Evolutionary conservation across 1,284 basidiomycete genomes (phyloP).

Genomic region (Ganoderma sinense): DNA sequence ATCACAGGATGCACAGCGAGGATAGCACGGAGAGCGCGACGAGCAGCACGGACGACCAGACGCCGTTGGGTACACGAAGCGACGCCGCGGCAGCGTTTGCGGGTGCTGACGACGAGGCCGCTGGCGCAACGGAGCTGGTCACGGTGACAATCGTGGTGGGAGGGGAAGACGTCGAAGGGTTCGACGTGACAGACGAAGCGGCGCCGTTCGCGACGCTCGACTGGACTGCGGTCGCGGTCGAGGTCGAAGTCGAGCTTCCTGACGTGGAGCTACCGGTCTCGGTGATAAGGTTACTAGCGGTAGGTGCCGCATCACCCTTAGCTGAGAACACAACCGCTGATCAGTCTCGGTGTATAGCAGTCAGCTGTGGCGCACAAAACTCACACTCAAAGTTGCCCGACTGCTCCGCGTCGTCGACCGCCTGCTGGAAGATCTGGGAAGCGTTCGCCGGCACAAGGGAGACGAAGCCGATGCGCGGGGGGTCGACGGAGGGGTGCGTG

Average conservation of each 20-base stretch:
- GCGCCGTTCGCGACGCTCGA: not conserved
- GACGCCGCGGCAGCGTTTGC: constrained; percentile 9
- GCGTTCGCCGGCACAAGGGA: constrained; percentile 70
- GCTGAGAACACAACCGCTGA: not conserved
- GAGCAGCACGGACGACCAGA: constrained; percentile 11
- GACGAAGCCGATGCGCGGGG: constrained; percentile 72
- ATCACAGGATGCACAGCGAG: constrained; percentile 18
- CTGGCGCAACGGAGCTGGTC: not conserved
- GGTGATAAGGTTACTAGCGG: constrained; percentile 23
- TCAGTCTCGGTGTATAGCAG: not conserved
- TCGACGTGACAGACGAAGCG: constrained; percentile 1
- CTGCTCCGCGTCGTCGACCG: constrained; percentile 47
- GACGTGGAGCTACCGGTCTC: constrained; percentile 10
- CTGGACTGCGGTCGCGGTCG: not conserved
- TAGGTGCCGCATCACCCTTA: constrained; percentile 24
- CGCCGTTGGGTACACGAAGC: constrained; percentile 6
- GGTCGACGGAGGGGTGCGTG: constrained; percentile 66
- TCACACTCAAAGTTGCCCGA: constrained; percentile 44
- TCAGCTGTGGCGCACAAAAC: not conserved
- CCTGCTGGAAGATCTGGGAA: constrained; percentile 45
- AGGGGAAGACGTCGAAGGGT: not conserved
- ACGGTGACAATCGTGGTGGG: not conserved
- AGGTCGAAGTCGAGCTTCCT: not conserved
- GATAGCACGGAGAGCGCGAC: constrained; percentile 16
- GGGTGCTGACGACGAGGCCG: not conserved